Evolutionary conservation across 495 filamentous ascomycete genomes (phyloP), one percentile per base, ranked within the genome.

Genomic region (Neurospora terricola): DNA sequence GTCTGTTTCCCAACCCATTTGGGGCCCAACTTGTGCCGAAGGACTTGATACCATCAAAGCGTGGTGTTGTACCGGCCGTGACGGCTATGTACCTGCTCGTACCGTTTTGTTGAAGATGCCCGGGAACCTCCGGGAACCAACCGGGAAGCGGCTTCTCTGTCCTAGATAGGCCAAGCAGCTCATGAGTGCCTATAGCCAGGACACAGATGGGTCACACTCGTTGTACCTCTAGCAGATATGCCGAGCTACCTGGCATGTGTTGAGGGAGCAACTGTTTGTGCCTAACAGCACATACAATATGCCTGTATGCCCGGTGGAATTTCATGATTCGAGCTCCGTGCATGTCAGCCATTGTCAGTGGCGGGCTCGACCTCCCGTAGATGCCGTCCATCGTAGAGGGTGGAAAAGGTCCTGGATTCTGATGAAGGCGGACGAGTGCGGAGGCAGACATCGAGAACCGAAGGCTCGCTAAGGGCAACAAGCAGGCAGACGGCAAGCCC

Each of bases 41-140:
- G 27, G 27, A 66, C 27, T 66, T 66, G 54, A 66, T 36, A 66
- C 27, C 54, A 36, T 34, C 54, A 34, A 62, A 66, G 54, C 54
- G 27, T 66, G 27, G 54, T 34, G 27, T 66, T 66, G 76, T 79
- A 79, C 75, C 72, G 70, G 45, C 59, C 54, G 71, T 70, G 27
- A 38, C 38, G 23, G 54, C n/a, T 38, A 77, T 70, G 78, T 79
- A 78, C 71, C 72, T 72, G 34, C 40, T 71, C 71, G 78, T 79
- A 78, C 76, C 73, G 48, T 45, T 14, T 38, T 72, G 76, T 75
- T 34, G 54, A 66, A 66, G 23, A 2, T 34, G 54, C 74, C 71
- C 70, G 11, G 74, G 12, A 38, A 36, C 68, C 39, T 39, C 38
- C 40, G 18, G 45, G 27, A 66, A 18, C 54, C 54, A 66, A 66